Evolutionary conservation across 495 filamentous ascomycete genomes (phyloP), one percentile per base, ranked within the genome.

Genomic region (Lentithecium fluviatile): DNA sequence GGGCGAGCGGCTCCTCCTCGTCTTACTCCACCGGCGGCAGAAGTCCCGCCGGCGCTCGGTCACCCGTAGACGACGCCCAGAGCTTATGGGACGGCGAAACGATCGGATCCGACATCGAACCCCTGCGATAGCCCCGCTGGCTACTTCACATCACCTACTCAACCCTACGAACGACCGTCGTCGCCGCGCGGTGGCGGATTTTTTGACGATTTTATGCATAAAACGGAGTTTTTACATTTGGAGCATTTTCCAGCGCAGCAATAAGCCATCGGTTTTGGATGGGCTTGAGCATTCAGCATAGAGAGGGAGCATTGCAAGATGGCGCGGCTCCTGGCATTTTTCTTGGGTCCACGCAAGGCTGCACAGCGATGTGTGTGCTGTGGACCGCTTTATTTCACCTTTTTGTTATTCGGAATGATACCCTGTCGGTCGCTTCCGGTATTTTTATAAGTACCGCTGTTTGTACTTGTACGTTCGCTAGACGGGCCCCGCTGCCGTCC

Each of bases 1-100:
- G 87, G 87, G 85, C 86, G 21, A 76, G 86, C 59, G 87, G 85
- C 23, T 89, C 87, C 49, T 88, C 86, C 0, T 88, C 87, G 6
- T 86, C 85, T 11, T 68, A 61, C 57, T 68, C 66, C 10, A 55
- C 66, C 49, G 66, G 66, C 47, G 58, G 52, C 40, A 52, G 66
- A 45, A 68, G 66, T 50, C 66, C 66, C 6, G 37, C 52, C 7
- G 56, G 66, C 17, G 81, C 81, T 29, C 66, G 82, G 29, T 85
- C 82, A 59, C 83, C 83, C 26, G 74, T 82, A 23, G 85, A 87
- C 57, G 84, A 87, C 49, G 76, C 76, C 51, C 78, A 83, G 57
- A 77, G 79, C 17, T 60, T 75, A n/a, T 87, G 84, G 84, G 83
- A 85, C 64, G 78, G 80, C 37, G 82, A 84, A 51, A 80, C 80